phyloP scores from a whole-genome alignment of 306 rosid genomes.

The cucumber (Cucumis sativus) region DNA sequence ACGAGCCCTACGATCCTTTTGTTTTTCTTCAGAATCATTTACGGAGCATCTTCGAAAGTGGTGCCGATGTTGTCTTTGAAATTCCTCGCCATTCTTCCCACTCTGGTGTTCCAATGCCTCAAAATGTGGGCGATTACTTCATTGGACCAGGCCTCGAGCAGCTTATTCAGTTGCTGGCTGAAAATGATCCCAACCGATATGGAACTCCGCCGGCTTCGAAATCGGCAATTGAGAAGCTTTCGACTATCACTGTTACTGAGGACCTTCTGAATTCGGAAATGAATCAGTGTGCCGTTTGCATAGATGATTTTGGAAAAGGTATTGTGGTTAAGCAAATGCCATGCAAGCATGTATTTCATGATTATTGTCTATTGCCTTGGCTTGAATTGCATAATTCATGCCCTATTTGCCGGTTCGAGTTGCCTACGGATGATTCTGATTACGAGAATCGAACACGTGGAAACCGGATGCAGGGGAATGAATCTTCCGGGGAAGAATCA shows the following conservation, averaged over 20 bases:
- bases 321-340: conserved; percentile 74
- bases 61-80: conserved; percentile 8
- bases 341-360: conserved; percentile 73
- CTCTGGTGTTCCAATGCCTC: conserved; percentile 2
- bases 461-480: background rate
- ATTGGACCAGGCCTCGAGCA: conserved; percentile 90
- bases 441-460: conserved; percentile 49
- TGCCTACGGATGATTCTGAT: conserved; percentile 75
- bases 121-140: conserved; percentile 72
- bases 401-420: conserved; percentile 77
- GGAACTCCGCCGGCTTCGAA: conserved; percentile 91
- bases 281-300: conserved; percentile 80
- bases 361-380: conserved; percentile 76
- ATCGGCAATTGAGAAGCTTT: conserved; percentile 43
- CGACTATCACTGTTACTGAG: conserved; percentile 28
- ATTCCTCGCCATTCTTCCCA: background rate
- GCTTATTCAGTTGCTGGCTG: conserved; percentile 80
- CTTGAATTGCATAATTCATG: conserved; percentile 78
- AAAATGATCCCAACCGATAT: conserved; percentile 79
- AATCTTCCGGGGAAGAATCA: background rate
- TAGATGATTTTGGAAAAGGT: conserved; percentile 46
- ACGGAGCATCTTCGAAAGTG: conserved; percentile 1
- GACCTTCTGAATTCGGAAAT: conserved; percentile 54
- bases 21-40: conserved; percentile 10
- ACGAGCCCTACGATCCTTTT: conserved; percentile 5